A percentile compares a stretch with the other conserved stretches of the same genome.
These are phyloP conservation scores for Zymoseptoria ardabiliae DNA, from an alignment of 2,329 filamentous ascomycete genomes.

Conservation along the genomic window DNA sequence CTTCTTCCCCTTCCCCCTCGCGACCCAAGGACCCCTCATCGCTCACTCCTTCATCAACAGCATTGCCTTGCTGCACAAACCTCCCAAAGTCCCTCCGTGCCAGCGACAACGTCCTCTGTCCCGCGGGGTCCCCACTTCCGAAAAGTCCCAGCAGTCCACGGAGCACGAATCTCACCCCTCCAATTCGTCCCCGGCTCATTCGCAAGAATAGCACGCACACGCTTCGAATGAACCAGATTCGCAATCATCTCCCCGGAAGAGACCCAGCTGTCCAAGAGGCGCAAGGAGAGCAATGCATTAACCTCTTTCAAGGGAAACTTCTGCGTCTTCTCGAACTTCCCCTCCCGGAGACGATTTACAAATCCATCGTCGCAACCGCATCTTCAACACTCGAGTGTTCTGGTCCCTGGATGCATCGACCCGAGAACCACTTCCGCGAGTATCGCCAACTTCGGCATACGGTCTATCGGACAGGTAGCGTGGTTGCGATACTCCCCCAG, in stretches of 20 bases:
- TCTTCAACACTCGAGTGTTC: conserved; percentile 11
- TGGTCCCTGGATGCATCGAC: conserved; percentile 1
- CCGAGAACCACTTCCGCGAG: conserved; percentile 1
- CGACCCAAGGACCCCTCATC: no score
- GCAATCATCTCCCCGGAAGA: background rate
- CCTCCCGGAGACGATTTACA: conserved; percentile 1
- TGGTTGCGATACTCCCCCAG: conserved; percentile 1
- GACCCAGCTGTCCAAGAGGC: background rate
- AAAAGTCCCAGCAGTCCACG: background rate
- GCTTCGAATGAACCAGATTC: background rate
- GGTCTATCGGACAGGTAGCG: background rate
- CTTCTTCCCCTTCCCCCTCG: no score
- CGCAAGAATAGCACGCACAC: background rate
- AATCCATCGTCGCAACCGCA: conserved; percentile 9
- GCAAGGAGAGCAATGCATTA: background rate
- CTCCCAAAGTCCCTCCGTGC: no score
- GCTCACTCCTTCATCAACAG: no score
- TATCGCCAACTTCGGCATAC: background rate
- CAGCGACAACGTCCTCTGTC: no score
- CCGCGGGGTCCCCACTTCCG: background rate
- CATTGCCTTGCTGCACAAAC: no score
- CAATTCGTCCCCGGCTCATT: background rate
- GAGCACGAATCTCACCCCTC: background rate
- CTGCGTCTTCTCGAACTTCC: background rate
- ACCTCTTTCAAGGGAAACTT: background rate